Evolutionary conservation across 129 eudicot species (phyloP), one percentile per base, ranked within the genome.

Genomic region (Flaveria brownii): DNA sequence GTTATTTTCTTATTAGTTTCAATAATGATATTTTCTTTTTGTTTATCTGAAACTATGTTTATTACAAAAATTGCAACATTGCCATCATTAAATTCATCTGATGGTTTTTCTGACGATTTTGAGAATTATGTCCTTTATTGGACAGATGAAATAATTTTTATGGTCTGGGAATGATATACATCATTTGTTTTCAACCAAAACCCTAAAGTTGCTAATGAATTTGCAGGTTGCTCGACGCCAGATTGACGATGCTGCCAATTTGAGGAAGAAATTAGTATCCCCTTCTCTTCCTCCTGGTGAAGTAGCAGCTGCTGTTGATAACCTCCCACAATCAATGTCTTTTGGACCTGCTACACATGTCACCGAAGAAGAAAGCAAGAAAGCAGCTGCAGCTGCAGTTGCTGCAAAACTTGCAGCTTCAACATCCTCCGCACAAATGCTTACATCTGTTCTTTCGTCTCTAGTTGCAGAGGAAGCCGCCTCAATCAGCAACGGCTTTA

Each of bases 351-450:
- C 81, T 9, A 39, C 91, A 45, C 77, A 79, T 65, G 60, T 70
- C 11, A 82, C 67, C 5, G 97, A 90, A 52, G 99, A 94, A 81
- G 97, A 91, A 5, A 84, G 76, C 81, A 89, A 78, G 57, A 91
- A 80, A 69, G 89, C 99, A 0, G 79, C 92, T 7, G 99, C 96
- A 39, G 99, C 99, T 6, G 96, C 96, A 25, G 82, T 94, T 43
- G 99, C 96, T 52, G 97, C 99, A 33, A 91, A 87, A 78, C 97
- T 94, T 28, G 78, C 99, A 18, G 96, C 99, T 50, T 94, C 94
- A 1, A 70, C 97, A 14, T 94, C 99, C 66, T 94, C 99, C 12
- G 96, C 93, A 1, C 92, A 91, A 74, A 87, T 94, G 97, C 89
- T 94, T 30, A 67, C 86, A 14, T 91, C 96, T 45, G 86, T 87